Percentiles rank a stretch among this genome's conserved stretches.
These are phyloP conservation scores for Spergularia bocconei DNA, from an alignment of 148 eudicot species.

Conservation along the genomic window DNA sequence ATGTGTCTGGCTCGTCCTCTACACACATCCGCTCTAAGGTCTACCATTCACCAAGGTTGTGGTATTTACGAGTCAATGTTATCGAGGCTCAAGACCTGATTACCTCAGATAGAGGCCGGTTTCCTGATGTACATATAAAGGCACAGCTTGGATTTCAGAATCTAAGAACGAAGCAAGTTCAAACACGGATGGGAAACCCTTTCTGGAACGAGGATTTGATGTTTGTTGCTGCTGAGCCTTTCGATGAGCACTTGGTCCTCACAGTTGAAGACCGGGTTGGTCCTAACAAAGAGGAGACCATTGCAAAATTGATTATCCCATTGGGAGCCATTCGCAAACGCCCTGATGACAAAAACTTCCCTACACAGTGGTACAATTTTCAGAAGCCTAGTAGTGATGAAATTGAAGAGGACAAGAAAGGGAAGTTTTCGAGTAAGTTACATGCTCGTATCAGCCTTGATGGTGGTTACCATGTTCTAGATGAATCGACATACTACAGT, in stretches of 20 bases:
- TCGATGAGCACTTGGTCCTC: conserved; percentile 67
- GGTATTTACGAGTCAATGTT: conserved; percentile 73
- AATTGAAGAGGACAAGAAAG: conserved; percentile 38
- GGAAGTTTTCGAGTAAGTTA: conserved; percentile 66
- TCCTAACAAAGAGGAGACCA: conserved; percentile 57
- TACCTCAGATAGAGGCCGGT: conserved; percentile 43
- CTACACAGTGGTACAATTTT: conserved; percentile 59
- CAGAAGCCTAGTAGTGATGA: conserved; percentile 44
- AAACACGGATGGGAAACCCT: conserved; percentile 50
- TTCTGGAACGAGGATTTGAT: conserved; percentile 86
- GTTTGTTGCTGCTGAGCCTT: conserved; percentile 92
- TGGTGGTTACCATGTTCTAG: conserved; percentile 88
- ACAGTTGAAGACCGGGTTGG: conserved; percentile 72
- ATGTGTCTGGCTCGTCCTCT: conserved; percentile 32
- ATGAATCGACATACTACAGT: conserved; percentile 83
- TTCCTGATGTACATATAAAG: conserved; percentile 64
- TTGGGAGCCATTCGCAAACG: conserved; percentile 54
- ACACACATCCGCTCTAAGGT: conserved; percentile 57
- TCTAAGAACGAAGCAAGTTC: conserved; percentile 52
- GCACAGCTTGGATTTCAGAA: conserved; percentile 53
- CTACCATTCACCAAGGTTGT: conserved; percentile 66
- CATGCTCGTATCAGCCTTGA: conserved; percentile 79
- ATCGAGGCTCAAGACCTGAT: conserved; percentile 75
- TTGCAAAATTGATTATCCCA: conserved; percentile 56
- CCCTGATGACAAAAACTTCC: conserved; percentile 61